A percentile compares a stretch with the other conserved stretches of the same genome.
Evolutionary conservation across 441 rosid genomes (phyloP).

Genomic region (Rhodomyrtus psidioides): DNA sequence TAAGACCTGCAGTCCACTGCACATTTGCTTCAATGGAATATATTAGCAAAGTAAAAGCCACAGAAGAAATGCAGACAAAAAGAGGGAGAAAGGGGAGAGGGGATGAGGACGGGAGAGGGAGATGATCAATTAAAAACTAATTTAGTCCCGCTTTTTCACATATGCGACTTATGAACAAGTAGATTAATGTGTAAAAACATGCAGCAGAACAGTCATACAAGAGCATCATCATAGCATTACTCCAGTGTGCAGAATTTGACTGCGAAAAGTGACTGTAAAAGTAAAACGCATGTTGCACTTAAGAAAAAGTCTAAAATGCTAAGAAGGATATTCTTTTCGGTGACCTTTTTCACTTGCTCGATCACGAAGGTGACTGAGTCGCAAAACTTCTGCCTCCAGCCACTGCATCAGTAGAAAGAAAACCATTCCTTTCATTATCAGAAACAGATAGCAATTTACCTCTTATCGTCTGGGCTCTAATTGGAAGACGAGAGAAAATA

Average conservation of each 20-base stretch:
- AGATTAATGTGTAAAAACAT: background rate
- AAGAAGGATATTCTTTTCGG: constrained; percentile 92
- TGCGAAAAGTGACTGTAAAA: background rate
- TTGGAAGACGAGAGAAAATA: background rate
- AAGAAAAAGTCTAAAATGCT: background rate
- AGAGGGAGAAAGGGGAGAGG: background rate
- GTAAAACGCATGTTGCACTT: background rate
- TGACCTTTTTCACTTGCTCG: constrained; percentile 96
- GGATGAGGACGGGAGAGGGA: background rate
- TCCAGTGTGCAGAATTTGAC: background rate
- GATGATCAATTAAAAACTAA: background rate
- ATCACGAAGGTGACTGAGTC: constrained; percentile 89
- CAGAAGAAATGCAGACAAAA: background rate
- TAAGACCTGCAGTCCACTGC: background rate
- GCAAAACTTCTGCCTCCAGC: constrained; percentile 78
- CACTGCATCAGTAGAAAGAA: constrained; percentile 42
- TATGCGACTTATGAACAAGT: background rate
- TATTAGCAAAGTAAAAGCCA: background rate
- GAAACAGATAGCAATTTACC: background rate
- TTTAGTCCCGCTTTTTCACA: background rate
- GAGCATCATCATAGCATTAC: background rate
- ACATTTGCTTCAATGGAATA: background rate
- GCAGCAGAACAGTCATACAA: background rate
- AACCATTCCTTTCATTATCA: background rate
- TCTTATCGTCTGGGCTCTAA: background rate